phyloP scores from a whole-genome alignment of 805 yeast species.

The Candida quercuum region DNA sequence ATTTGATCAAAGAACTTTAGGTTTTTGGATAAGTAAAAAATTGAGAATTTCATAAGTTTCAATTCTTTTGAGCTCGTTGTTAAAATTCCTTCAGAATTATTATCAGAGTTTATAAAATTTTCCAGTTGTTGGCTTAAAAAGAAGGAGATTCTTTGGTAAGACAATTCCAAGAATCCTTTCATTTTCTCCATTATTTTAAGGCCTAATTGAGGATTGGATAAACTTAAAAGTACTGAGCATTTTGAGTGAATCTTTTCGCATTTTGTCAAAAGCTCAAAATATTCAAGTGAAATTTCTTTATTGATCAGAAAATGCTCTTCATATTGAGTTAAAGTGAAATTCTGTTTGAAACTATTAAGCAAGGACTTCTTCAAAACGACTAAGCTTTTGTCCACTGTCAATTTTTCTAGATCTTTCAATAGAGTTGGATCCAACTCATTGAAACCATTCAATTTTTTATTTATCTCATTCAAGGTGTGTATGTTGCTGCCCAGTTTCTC shows the following conservation, averaged over 20 bases:
- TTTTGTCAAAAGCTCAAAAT: slow-evolving; percentile 53
- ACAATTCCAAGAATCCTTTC: slow-evolving; percentile 43
- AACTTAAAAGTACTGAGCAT: slow-evolving; percentile 65
- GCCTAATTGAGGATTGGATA: slow-evolving; percentile 65
- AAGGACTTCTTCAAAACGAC: slow-evolving; percentile 43
- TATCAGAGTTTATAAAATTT: slow-evolving; percentile 7
- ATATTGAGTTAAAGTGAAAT: slow-evolving; percentile 63
- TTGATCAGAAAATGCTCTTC: slow-evolving; percentile 59
- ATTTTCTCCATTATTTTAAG: slow-evolving; percentile 56
- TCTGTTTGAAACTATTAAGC: slow-evolving; percentile 46
- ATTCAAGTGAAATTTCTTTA: slow-evolving; percentile 39
- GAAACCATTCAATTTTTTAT: slow-evolving; percentile 9
- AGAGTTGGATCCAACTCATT: slow-evolving; percentile 12
- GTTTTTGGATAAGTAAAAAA: slow-evolving; percentile 33
- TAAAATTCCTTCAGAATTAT: slow-evolving; percentile 11
- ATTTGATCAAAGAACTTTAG: slow-evolving; percentile 52
- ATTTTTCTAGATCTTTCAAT: slow-evolving; percentile 13
- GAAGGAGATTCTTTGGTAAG: slow-evolving; percentile 49
- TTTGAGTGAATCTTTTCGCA: slow-evolving; percentile 61
- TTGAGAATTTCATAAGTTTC: slow-evolving; percentile 26
- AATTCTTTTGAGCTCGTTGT: slow-evolving; percentile 10
- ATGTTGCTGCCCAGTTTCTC: slow-evolving; percentile 23
- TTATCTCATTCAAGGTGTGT: slow-evolving; percentile 15
- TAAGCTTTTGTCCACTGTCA: slow-evolving; percentile 16
- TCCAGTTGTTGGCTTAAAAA: slow-evolving; percentile 30